These are phyloP conservation scores for Rhodotorula sp. DNA, from an alignment of 1,284 basidiomycete species.

Conservation along the genomic window DNA sequence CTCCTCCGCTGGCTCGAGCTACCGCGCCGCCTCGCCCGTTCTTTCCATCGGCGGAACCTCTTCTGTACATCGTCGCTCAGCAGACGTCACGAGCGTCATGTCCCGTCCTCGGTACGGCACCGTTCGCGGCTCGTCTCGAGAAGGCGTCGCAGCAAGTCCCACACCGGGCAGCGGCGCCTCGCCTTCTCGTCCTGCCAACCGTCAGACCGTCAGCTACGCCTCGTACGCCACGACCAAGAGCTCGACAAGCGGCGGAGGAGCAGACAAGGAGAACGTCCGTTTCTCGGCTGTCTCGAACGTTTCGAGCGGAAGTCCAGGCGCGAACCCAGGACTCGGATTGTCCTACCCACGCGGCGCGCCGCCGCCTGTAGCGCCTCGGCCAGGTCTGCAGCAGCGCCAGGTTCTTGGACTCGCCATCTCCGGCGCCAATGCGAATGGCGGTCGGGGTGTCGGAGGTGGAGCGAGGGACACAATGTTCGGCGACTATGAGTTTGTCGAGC, in stretches of 20 bases:
- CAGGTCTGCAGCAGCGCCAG: constrained; percentile 12
- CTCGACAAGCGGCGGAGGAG: neutral
- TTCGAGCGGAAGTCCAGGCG: neutral
- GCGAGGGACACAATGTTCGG: constrained; percentile 1
- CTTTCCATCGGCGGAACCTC: constrained; percentile 12
- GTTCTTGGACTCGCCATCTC: constrained; percentile 15
- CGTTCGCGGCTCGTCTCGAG: constrained; percentile 30
- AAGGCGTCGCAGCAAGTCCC: neutral
- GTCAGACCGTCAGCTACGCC: constrained; percentile 1
- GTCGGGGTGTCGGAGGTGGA: no score
- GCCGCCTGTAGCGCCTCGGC: constrained; percentile 25
- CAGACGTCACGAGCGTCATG: constrained; percentile 9
- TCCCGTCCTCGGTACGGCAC: neutral
- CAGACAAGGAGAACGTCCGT: constrained; percentile 42
- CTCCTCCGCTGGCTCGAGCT: constrained; percentile 7
- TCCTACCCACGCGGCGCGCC: constrained; percentile 3
- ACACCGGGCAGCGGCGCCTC: neutral
- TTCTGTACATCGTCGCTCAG: constrained; percentile 21
- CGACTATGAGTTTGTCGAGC: constrained; percentile 33
- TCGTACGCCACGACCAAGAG: neutral
- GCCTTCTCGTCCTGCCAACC: neutral
- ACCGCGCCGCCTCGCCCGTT: constrained; percentile 23
- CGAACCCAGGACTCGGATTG: constrained; percentile 16
- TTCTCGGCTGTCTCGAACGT: neutral
- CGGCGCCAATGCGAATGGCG: neutral